A percentile compares a stretch with the other conserved stretches of the same genome.
Evolutionary conservation across 345 rosid genomes (phyloP).

Genomic region (Pistacia vera): DNA sequence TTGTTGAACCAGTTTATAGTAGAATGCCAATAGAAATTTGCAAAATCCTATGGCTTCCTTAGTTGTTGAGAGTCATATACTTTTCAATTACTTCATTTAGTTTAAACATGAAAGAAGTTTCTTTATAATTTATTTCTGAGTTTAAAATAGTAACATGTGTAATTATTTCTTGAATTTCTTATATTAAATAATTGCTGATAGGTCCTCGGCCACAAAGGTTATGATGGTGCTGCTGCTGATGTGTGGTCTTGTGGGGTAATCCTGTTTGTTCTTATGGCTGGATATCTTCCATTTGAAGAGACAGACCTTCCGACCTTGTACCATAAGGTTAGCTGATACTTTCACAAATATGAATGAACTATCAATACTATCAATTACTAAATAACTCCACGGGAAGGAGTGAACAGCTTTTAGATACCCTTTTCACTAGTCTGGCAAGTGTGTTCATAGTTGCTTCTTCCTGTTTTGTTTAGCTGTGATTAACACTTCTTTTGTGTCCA

Average conservation of each 20-base stretch:
- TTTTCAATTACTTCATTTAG: neutral
- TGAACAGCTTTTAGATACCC: neutral
- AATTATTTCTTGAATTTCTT: constrained; percentile 8
- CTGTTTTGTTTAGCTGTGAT: neutral
- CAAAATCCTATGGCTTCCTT: neutral
- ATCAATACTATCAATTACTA: constrained; percentile 1
- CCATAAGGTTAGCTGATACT: constrained; percentile 53
- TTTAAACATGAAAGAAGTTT: constrained; percentile 3
- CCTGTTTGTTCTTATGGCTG: constrained; percentile 87
- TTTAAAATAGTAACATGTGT: neutral
- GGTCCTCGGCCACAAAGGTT: constrained; percentile 71
- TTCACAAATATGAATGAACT: constrained; percentile 8
- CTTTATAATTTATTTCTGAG: neutral
- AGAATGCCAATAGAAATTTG: neutral
- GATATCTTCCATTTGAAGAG: constrained; percentile 81
- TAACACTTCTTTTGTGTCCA: neutral
- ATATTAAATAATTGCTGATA: constrained; percentile 24
- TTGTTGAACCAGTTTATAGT: neutral
- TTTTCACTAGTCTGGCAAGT: neutral
- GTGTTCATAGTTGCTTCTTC: neutral
- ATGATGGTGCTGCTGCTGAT: constrained; percentile 92
- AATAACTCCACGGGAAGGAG: neutral
- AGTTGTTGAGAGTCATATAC: neutral
- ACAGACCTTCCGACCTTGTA: constrained; percentile 75
- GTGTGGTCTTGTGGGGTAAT: constrained; percentile 97